Evolutionary conservation across 2,329 filamentous ascomycete genomes (phyloP), one percentile per base, ranked within the genome.

Genomic region (Pseudogymnoascus sp.): DNA sequence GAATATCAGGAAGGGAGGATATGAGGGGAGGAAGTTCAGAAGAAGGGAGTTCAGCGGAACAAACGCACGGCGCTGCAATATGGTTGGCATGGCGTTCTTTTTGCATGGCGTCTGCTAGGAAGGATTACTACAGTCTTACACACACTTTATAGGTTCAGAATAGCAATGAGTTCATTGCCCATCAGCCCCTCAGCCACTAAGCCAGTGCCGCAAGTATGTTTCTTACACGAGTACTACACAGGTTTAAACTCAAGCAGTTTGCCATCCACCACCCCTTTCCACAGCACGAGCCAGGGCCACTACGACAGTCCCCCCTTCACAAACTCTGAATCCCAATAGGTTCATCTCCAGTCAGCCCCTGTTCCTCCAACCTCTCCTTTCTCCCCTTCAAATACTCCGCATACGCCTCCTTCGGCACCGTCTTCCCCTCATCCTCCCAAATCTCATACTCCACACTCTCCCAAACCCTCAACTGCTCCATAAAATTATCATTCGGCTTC

Each of bases 381-480:
- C 60, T 61, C 60, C 19, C 38, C 4, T 10, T 4, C 35, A 61
- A 3, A 38, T 61, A 61, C 6, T n/a, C 31, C 5, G n/a, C 59
- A 38, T 61, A 61, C 15, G 15, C 59, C 8, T 6, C 9, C 4
- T 61, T 61, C 6, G 59, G 59, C 9, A 61, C 13, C 15, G 26
- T 66, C 31, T 60, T 66, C 11, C 67, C 65, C 15, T 26, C 61
- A 36, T 73, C 71, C 60, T 70, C 67, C 74, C 71, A 75, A 5
- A 74, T 62, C 8, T 70, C 28, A 57, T 74, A 74, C 17, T 63
- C 65, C 4, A 72, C 68, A 13, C 69, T 68, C 47, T 69, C 70
- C 73, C 72, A 75, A n/a, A 75, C 68, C 19, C 62, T 63, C 23
- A 75, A 67, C 65, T 75, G 74, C 47, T 69, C 71, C 36, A 71